A percentile compares a stretch with the other conserved stretches of the same genome.
Conservation (phyloP, 2,329 filamentous ascomycete species). For the Fusarium camptoceras region DNA sequence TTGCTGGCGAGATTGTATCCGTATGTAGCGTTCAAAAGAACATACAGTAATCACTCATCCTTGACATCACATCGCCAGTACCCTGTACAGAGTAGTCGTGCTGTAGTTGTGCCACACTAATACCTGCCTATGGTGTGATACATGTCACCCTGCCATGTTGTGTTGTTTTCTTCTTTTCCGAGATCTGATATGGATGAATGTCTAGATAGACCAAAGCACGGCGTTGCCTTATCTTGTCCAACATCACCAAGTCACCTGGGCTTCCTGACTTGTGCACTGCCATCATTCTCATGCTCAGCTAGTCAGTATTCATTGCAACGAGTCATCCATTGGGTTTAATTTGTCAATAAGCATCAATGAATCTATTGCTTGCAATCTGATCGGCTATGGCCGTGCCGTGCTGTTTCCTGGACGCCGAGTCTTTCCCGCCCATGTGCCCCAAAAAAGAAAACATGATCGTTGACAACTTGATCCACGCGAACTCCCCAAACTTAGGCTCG, state of each 20-base stretch:
- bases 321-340: not conserved
- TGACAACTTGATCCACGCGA: constrained; percentile 8
- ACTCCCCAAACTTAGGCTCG: constrained; percentile 3
- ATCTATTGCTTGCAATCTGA: constrained; percentile 26
- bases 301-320: not conserved
- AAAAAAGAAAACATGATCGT: not conserved
- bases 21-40: not conserved
- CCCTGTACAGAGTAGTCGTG: not conserved
- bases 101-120: constrained; percentile 2
- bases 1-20: not conserved
- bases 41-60: not conserved
- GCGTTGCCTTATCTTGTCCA: constrained; percentile 7
- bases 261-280: constrained; percentile 9
- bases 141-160: constrained; percentile 16
- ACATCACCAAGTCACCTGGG: constrained; percentile 6
- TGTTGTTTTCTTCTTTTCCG: constrained; percentile 9
- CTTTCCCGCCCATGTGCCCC: constrained; percentile 33
- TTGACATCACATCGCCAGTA: constrained; percentile 3
- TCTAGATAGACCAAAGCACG: not conserved
- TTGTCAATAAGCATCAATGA: constrained; percentile 2
- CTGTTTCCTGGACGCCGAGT: constrained; percentile 43
- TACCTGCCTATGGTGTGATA: constrained; percentile 16
- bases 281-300: not conserved
- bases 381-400: constrained; percentile 13
- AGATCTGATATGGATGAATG: constrained; percentile 10